These are phyloP conservation scores for Sarocladiaceae sp. DNA, from an alignment of 2,329 filamentous ascomycete species.

Conservation along the genomic window DNA sequence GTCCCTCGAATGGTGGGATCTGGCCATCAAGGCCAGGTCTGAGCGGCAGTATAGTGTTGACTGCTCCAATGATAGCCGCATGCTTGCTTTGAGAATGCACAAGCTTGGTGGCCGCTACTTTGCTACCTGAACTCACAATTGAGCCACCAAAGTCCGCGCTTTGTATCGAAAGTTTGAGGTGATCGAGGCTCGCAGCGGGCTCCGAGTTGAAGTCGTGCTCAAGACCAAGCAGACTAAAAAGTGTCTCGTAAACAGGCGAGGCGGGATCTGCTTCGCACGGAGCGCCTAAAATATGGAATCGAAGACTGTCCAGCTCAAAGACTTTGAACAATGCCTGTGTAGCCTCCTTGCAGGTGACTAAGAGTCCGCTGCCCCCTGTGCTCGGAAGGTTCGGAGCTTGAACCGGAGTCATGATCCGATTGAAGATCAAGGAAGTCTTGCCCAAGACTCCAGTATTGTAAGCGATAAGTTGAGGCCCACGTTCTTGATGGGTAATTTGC, in stretches of 20 bases:
- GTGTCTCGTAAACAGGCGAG: conserved; percentile 72
- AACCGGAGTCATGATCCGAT: conserved; percentile 26
- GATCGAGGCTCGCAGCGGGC: conserved; percentile 59
- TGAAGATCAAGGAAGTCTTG: conserved; percentile 51
- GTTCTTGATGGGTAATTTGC: conserved; percentile 16
- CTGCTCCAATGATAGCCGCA: conserved; percentile 69
- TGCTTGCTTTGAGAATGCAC: conserved; percentile 68
- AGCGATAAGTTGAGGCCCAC: conserved; percentile 50
- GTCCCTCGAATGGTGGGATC: conserved; percentile 54
- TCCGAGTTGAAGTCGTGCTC: conserved; percentile 61
- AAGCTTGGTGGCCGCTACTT: conserved; percentile 65
- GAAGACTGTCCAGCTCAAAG: conserved; percentile 64
- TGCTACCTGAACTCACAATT: conserved; percentile 69
- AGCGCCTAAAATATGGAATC: conserved; percentile 63
- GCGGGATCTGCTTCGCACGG: conserved; percentile 69
- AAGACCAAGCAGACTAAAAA: conserved; percentile 62
- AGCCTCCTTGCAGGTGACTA: conserved; percentile 50
- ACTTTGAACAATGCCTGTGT: conserved; percentile 63
- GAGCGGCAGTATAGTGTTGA: conserved; percentile 68
- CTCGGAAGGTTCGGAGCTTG: conserved; percentile 17
- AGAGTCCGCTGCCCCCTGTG: conserved; percentile 17
- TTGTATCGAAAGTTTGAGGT: conserved; percentile 57
- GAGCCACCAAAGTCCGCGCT: conserved; percentile 68
- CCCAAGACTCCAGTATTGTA: conserved; percentile 63
- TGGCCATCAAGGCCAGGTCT: neutral